phyloP scores from a whole-genome alignment of 2,329 filamentous ascomycete species.

The Graphilbum sp. region DNA sequence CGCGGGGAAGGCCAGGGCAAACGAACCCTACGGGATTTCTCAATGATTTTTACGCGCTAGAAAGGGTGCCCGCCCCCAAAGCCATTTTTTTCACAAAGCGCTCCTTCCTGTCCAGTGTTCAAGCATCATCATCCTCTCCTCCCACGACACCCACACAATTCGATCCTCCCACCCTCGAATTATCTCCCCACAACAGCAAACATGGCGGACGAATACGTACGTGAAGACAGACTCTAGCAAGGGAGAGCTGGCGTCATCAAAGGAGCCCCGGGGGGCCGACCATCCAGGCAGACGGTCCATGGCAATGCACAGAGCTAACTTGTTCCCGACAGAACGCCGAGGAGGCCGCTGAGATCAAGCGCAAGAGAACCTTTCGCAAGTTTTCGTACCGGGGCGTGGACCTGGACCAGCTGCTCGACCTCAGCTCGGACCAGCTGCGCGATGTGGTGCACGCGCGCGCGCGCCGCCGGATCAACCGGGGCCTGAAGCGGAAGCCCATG shows the following conservation, averaged over 20 bases:
- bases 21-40: constrained; percentile 4
- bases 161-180: constrained; percentile 16
- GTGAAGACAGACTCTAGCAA: constrained; percentile 6
- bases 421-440: constrained; percentile 94
- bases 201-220: constrained; percentile 52
- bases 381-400: constrained; percentile 99
- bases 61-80: neutral
- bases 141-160: constrained; percentile 13
- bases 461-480: constrained; percentile 97
- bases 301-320: neutral
- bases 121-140: no score
- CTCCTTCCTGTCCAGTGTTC: no score
- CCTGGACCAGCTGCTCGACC: constrained; percentile 99
- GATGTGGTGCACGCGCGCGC: constrained; percentile 99
- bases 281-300: no score
- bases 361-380: constrained; percentile 99
- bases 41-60: constrained; percentile 2
- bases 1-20: constrained; percentile 4
- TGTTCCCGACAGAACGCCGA: constrained; percentile 59
- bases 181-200: constrained; percentile 30
- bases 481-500: constrained; percentile 99
- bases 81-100: neutral
- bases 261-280: no score
- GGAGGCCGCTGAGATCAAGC: constrained; percentile 99
- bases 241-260: no score